phyloP scores from a whole-genome alignment of 371 early-diverging fungal genomes.

The Basidiobolus meristosporus region DNA sequence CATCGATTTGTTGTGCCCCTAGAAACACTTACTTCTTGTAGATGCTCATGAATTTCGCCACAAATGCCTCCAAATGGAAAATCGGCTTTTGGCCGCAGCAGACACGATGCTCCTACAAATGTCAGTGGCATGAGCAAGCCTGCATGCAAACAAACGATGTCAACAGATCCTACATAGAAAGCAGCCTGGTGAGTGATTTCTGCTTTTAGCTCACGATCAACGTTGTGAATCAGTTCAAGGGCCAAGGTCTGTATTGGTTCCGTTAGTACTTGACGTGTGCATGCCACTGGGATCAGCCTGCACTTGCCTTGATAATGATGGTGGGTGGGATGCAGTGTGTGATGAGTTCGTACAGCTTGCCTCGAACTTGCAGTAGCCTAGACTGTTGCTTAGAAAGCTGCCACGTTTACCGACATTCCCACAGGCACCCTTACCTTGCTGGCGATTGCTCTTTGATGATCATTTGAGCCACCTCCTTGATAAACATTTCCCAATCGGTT shows the following conservation, averaged over 20 bases:
- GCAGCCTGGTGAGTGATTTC: constrained; percentile 60
- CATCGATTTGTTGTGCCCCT: no score
- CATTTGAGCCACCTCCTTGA: constrained; percentile 36
- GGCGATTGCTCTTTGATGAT: constrained; percentile 65
- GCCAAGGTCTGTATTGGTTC: constrained; percentile 30
- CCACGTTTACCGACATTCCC: neutral
- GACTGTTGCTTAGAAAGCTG: neutral
- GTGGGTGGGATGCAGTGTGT: constrained; percentile 77
- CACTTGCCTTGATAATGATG: constrained; percentile 48
- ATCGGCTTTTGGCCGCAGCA: constrained; percentile 80
- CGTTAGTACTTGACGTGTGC: constrained; percentile 4
- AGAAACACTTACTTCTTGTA: constrained; percentile 3
- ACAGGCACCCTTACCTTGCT: constrained; percentile 13
- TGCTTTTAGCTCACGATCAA: constrained; percentile 36
- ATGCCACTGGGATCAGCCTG: neutral
- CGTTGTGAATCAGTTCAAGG: constrained; percentile 36
- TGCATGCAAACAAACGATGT: no score
- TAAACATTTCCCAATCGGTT: constrained; percentile 84
- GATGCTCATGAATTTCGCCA: constrained; percentile 59
- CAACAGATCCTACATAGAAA: constrained; percentile 52
- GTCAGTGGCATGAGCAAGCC: no score
- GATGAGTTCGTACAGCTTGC: constrained; percentile 68
- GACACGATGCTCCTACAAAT: constrained; percentile 63
- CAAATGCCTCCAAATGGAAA: constrained; percentile 96
- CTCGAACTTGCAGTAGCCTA: constrained; percentile 52